Evolutionary conservation across 1,284 basidiomycete genomes (phyloP), one percentile per base, ranked within the genome.

Genomic region (Trichosporon sp.): DNA sequence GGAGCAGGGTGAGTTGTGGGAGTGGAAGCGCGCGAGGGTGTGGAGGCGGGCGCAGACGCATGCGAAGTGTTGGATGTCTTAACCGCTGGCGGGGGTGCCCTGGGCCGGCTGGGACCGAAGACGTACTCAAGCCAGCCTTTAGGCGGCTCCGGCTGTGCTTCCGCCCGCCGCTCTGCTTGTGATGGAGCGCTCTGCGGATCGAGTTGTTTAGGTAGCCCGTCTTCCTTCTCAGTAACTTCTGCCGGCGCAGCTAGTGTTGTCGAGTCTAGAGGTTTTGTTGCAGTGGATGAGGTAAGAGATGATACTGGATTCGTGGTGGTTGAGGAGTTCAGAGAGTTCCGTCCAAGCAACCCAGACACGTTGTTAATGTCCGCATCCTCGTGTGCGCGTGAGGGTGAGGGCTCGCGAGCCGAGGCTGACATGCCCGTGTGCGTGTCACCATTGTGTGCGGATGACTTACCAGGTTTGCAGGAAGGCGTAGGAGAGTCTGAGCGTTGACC

Each of bases 81-180:
- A 16, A 32, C 59, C 16, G 32, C 32, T 16, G 59, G 59, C 6
- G 59, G 32, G 10, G 54, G 31, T 26, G 31, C 59, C 59, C 32
- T 63, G 59, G 59, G 32, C 16, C 59, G 31, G 32, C 32, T 63
- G 59, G 59, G 16, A 14, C 59, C 59, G 32, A 63, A 63, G 31
- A 63, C 31, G 32, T 35, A 63, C 59, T 63, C 59, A 31, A 32
- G 59, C 59, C 59, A 63, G 32, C 59, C 59, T n/a, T 35, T 32
- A 10, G 59, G 59, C 59, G 35, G 59, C 16, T 63, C 59, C 35
- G 16, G 59, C 59, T 63, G 59, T 12, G 31, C 16, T 7, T 46
- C 14, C 4, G 43, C 4, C 43, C 4, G 43, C 43, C 14, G 16
- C 43, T 5, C 38, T 12, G 38, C 8, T 40, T 40, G 31, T 35